These are phyloP conservation scores for Erigeron philadelphicus DNA, from an alignment of 140 eudicot genomes.

Conservation along the genomic window DNA sequence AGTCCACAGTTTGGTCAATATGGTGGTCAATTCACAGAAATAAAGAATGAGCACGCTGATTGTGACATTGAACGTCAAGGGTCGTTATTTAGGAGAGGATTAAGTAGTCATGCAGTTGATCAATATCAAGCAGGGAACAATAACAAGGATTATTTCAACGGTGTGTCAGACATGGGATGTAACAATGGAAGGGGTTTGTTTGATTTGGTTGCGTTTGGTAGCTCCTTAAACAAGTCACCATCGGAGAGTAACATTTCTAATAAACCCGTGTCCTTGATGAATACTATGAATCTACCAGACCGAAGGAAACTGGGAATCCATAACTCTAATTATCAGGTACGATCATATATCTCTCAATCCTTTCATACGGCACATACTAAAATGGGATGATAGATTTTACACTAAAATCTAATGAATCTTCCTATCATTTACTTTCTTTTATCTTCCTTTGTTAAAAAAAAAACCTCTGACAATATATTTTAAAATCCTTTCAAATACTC, in stretches of 20 bases:
- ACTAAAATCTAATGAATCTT: no score
- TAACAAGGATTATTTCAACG: conserved; percentile 34
- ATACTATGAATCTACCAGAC: conserved; percentile 35
- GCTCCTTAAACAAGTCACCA: conserved; percentile 35
- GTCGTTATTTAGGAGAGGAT: conserved; percentile 21
- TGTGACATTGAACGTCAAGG: conserved; percentile 24
- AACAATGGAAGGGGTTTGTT: conserved; percentile 41
- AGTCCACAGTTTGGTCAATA: conserved; percentile 41
- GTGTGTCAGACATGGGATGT: conserved; percentile 29
- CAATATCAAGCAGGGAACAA: conserved; percentile 32
- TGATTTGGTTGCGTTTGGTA: conserved; percentile 39
- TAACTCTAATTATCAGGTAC: conserved; percentile 34
- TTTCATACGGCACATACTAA: not conserved
- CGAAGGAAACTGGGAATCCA: conserved; percentile 36
- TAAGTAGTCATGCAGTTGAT: conserved; percentile 23
- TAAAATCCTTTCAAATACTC: no score
- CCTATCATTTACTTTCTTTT: no score
- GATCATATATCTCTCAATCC: conserved; percentile 7
- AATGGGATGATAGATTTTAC: no score
- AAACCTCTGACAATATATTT: no score
- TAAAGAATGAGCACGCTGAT: conserved; percentile 35
- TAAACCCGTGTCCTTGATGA: conserved; percentile 17
- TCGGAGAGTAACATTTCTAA: conserved; percentile 28
- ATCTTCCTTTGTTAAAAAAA: no score
- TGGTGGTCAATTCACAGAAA: conserved; percentile 22